Base-by-base conservation (phyloP, 2,329 filamentous ascomycete species). In the Botryotinia globosa region DNA sequence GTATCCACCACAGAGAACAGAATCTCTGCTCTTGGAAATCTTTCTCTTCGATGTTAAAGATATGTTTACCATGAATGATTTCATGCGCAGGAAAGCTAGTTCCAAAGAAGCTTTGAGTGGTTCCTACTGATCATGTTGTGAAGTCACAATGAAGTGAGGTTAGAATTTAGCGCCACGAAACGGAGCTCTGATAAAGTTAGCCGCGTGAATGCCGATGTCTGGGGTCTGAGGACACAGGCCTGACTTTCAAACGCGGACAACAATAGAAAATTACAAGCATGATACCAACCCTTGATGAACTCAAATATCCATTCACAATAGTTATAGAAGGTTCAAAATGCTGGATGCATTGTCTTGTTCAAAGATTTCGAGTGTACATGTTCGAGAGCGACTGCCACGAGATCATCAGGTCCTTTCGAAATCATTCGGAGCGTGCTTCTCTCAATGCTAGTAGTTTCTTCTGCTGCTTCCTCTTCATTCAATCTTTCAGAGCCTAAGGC, bases 41-140 rank as follows among this genome's bases (percentile, higher is more conserved):
- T n/a, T 61, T 37, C 5, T 12, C 2, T 37, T 37, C 10, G 5
- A 1, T 25, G 2, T 59, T 37, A 7, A 59, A 25, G 4, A 54
- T 6, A 37, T 59, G 0, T 37, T 1, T 59, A 1, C 32, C 0
- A 18, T 6, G 10, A 22, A 34, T 14, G 5, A 14, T 37, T 58
- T 58, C 58, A 6, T 34, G 12, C 2, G 2, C 5, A 61, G 25
- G 3, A 7, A 37, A 14, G 22, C 32, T 14, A 1, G 18, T 29
- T 0, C 1, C 8, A 1, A 4, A 4, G 9, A 14, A 37, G 20
- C 10, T 1, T 37, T 16, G 1, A 7, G 1, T 34, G 20, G 4
- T 37, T 25, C 8, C 18, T 22, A 34, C 2, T 34, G 4, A 34
- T 34, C 2, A 25, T 12, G 9, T 22, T 14, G 3, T 34, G 18